Percentiles rank a stretch among this genome's conserved stretches.
Conservation (phyloP, 2,329 filamentous ascomycete genomes). For the Tolypocladium pustulatum region DNA sequence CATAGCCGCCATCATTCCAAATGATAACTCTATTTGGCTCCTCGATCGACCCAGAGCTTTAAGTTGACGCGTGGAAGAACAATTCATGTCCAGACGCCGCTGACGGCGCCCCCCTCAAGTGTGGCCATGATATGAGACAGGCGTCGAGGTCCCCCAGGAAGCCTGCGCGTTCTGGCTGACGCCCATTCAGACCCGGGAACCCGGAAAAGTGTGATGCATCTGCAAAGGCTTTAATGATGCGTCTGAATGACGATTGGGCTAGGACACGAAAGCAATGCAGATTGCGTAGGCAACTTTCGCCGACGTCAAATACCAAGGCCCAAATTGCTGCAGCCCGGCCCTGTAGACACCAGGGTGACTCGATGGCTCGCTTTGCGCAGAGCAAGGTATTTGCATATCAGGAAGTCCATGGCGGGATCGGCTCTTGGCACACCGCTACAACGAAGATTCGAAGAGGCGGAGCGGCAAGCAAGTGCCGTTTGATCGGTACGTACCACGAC, state of each 20-base stretch:
- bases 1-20: not conserved
- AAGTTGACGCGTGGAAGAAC: too few relatives aligned
- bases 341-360: not conserved
- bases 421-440: not conserved
- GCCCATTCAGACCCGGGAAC: not conserved
- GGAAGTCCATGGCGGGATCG: too few relatives aligned
- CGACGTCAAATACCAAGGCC: not conserved
- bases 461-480: not conserved
- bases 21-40: not conserved
- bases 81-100: not conserved
- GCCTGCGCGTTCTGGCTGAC: not conserved
- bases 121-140: not conserved
- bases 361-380: not conserved
- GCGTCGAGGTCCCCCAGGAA: not conserved
- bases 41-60: too few relatives aligned
- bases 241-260: not conserved
- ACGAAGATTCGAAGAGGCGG: not conserved
- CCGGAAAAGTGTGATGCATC: not conserved
- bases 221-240: not conserved
- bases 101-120: not conserved
- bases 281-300: not conserved
- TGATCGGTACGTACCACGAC: not conserved
- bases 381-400: not conserved
- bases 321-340: not conserved
- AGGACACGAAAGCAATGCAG: not conserved